A percentile compares a stretch with the other conserved stretches of the same genome.
These are phyloP conservation scores for Boletales sp. DNA, from an alignment of 768 basidiomycete genomes.

Conservation along the genomic window DNA sequence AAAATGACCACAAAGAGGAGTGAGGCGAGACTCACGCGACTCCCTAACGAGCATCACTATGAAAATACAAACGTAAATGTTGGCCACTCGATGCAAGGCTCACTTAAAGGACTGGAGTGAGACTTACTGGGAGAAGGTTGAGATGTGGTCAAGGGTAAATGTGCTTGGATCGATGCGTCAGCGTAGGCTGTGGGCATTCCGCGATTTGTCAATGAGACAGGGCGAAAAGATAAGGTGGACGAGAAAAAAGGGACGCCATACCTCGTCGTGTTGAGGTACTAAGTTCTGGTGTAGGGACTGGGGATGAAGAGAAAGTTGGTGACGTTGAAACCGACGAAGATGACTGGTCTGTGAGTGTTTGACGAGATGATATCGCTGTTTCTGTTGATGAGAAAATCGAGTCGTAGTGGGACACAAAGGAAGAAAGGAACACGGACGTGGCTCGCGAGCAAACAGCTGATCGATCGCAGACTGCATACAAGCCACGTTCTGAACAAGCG, in stretches of 20 bases:
- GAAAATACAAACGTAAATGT: neutral
- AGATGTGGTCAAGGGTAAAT: neutral
- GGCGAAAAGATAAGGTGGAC: too few species aligned
- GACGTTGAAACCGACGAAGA: too few species aligned
- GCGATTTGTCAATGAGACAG: too few species aligned
- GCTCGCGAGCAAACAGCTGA: conserved; percentile 13
- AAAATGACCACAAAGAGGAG: too few species aligned
- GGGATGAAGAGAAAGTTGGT: too few species aligned
- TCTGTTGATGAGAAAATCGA: too few species aligned
- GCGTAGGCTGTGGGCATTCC: conserved; percentile 8
- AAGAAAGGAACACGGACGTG: conserved; percentile 8
- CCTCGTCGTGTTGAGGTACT: too few species aligned
- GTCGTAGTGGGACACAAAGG: neutral
- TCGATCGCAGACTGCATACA: conserved; percentile 21
- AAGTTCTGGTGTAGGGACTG: too few species aligned
- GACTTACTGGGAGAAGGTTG: conserved; percentile 3
- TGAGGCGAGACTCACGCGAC: too few species aligned
- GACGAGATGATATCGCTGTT: neutral
- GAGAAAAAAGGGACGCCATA: too few species aligned
- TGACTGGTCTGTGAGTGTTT: too few species aligned
- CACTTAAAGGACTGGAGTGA: conserved; percentile 3
- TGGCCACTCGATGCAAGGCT: neutral
- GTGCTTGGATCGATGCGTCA: conserved; percentile 12
- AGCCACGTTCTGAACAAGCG: conserved; percentile 12
- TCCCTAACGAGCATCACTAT: too few species aligned